Base-by-base conservation (phyloP, 2,329 filamentous ascomycete genomes). In the Xylaria arbuscula region DNA sequence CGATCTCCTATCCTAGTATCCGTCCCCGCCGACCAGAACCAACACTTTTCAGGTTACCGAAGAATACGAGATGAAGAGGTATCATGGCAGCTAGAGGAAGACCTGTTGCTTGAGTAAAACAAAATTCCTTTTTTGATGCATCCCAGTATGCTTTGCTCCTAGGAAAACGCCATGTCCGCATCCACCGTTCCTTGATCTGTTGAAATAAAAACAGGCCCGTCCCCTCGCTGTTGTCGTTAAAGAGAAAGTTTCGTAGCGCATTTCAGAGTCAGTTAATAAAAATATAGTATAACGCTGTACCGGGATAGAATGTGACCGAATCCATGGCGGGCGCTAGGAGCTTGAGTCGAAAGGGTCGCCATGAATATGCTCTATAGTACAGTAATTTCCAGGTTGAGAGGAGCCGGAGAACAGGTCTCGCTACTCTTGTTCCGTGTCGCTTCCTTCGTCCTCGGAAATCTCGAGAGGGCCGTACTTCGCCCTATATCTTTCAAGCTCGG, bases 401-500 rank as follows among this genome's bases (percentile, higher is more conserved):
- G 47, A 55, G 54, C 38, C 17, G 7, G 7, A 57, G 42, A 58
- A 34, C 6, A 42, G 32, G 22, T 40, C 19, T 54, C 57, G 32
- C 71, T 68, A 75, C 67, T 79, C 78, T 66, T 80, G 76, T 66
- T 81, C 79, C 19, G 78, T 79, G 40, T 79, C 79, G 68, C 78
- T 80, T 51, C 77, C 80, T 38, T 78, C 76, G 8, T 76, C 77
- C n/a, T 75, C 73, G 13, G 73, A 70, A 47, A 64, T 70, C 59
- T 77, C 76, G 40, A 88, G 75, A 5, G 81, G 78, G 48, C 87
- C 87, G 69, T 83, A 89, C 58, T 77, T 81, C 36, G 81, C 82
- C 76, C 86, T 89, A 79, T 92, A 90, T 66, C 79, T 81, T 76
- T 88, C 84, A 56, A 94, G 82, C 76, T 94, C 89, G 36, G 84